A percentile compares a stretch with the other conserved stretches of the same genome.
Conservation (phyloP, 75 land plant species). For the Cupressus sempervirens region DNA sequence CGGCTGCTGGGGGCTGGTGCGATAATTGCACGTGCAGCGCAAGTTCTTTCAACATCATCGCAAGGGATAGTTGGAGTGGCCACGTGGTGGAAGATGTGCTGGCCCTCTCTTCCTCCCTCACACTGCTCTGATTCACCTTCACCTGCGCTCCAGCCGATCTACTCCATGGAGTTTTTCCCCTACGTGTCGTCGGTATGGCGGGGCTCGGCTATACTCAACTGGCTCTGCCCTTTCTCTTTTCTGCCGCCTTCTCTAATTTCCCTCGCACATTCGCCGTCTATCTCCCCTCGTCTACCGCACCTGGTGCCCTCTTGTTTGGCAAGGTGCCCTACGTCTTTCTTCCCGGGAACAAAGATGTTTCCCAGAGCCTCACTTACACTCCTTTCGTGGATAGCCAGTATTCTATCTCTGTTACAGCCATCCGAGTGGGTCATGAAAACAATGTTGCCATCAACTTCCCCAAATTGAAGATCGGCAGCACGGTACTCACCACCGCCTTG, state of each 20-base stretch:
- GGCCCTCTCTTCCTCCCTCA: constrained; percentile 11
- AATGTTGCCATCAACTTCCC: constrained; percentile 13
- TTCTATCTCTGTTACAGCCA: constrained; percentile 24
- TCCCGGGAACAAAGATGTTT: constrained; percentile 21
- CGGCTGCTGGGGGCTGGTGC: too few species aligned
- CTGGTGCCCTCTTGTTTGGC: constrained; percentile 26
- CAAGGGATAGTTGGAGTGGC: too few species aligned
- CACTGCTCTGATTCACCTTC: constrained; percentile 19
- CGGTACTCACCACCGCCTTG: constrained; percentile 32
- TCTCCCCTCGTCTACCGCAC: neutral
- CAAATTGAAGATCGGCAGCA: constrained; percentile 30
- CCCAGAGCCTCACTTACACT: constrained; percentile 18
- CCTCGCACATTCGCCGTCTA: constrained; percentile 17
- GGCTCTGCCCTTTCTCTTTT: constrained; percentile 8
- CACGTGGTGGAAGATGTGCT: neutral
- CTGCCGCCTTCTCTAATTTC: constrained; percentile 12
- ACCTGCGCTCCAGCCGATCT: constrained; percentile 3
- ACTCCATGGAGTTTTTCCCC: constrained; percentile 10
- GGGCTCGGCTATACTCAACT: constrained; percentile 3
- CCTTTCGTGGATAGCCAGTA: constrained; percentile 22
- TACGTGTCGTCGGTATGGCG: constrained; percentile 4
- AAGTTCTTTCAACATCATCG: too few species aligned
- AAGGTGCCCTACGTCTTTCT: constrained; percentile 17
- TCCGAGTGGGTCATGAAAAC: constrained; percentile 6
- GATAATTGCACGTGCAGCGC: too few species aligned